Evolutionary conservation across 176 grass and related monocot genomes (phyloP).

Genomic region (Panicum miliaceum): DNA sequence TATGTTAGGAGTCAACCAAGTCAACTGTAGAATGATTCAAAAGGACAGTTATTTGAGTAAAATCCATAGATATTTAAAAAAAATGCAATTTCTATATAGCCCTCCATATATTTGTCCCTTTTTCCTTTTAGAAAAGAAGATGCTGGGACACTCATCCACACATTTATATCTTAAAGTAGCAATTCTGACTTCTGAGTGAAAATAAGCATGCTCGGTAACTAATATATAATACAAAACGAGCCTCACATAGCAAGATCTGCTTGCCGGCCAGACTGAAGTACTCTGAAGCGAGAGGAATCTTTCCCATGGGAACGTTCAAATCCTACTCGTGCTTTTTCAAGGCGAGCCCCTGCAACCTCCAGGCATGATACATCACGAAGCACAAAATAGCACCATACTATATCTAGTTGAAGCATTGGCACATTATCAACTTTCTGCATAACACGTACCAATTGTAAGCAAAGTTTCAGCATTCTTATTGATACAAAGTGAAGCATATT

Average conservation of each 20-base stretch:
- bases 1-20: slow-evolving; percentile 24
- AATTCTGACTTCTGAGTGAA: slow-evolving; percentile 20
- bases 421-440: slow-evolving; percentile 92
- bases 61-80: not conserved
- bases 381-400: slow-evolving; percentile 97
- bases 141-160: not conserved
- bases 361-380: slow-evolving; percentile 79
- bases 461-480: slow-evolving; percentile 33
- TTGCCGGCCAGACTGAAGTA: slow-evolving; percentile 69
- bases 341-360: slow-evolving; percentile 66
- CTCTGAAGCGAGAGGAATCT: slow-evolving; percentile 79
- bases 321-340: slow-evolving; percentile 70
- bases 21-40: slow-evolving; percentile 25
- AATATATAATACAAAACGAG: slow-evolving; percentile 9
- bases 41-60: slow-evolving; percentile 2
- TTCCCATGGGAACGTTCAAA: slow-evolving; percentile 91
- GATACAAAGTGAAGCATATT: slow-evolving; percentile 34
- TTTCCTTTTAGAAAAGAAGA: not conserved
- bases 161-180: not conserved
- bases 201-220: slow-evolving; percentile 1
- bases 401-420: slow-evolving; percentile 96
- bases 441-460: slow-evolving; percentile 36
- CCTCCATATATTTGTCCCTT: not conserved
- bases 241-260: slow-evolving; percentile 89
- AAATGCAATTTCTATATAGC: not conserved